Conservation (phyloP, 805 yeast genomes). For the Metschnikowia noctiluminum region DNA sequence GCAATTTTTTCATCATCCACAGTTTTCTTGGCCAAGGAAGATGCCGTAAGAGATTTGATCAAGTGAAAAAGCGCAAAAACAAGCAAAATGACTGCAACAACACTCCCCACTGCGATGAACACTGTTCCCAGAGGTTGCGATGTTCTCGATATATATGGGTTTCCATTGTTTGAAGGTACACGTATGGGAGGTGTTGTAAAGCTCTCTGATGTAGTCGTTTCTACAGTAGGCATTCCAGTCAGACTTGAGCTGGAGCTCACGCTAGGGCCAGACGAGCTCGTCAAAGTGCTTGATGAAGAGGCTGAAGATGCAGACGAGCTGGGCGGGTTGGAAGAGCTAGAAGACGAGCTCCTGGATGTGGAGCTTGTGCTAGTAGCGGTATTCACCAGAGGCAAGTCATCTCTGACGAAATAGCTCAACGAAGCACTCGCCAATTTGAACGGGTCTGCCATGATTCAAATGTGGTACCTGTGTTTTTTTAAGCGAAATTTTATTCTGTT, state of each 20-base stretch:
- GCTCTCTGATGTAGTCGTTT: slow-evolving; percentile 13
- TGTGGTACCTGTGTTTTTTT: neutral
- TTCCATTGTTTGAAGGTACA: slow-evolving; percentile 56
- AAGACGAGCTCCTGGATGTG: neutral
- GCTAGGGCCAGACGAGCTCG: neutral
- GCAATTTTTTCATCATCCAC: slow-evolving; percentile 30
- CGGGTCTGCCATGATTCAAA: neutral
- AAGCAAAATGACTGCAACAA: slow-evolving; percentile 57
- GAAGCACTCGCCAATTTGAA: neutral
- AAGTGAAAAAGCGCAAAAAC: slow-evolving; percentile 52
- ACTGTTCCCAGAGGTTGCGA: slow-evolving; percentile 70
- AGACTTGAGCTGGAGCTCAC: slow-evolving; percentile 1
- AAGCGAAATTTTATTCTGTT: too few relatives aligned
- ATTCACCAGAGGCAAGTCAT: slow-evolving; percentile 4
- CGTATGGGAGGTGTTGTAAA: slow-evolving; percentile 47
- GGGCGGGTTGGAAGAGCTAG: neutral
- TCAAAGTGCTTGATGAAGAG: neutral
- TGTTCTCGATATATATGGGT: slow-evolving; percentile 60
- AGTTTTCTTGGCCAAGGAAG: slow-evolving; percentile 48
- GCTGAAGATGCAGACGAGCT: neutral
- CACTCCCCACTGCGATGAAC: slow-evolving; percentile 75
- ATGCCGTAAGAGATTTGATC: slow-evolving; percentile 46
- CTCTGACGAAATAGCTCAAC: slow-evolving; percentile 3
- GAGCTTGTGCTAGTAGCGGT: slow-evolving; percentile 3
- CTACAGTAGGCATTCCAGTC: slow-evolving; percentile 15